phyloP scores from a whole-genome alignment of 768 basidiomycete species.

The Panaeolus cyanescens region DNA sequence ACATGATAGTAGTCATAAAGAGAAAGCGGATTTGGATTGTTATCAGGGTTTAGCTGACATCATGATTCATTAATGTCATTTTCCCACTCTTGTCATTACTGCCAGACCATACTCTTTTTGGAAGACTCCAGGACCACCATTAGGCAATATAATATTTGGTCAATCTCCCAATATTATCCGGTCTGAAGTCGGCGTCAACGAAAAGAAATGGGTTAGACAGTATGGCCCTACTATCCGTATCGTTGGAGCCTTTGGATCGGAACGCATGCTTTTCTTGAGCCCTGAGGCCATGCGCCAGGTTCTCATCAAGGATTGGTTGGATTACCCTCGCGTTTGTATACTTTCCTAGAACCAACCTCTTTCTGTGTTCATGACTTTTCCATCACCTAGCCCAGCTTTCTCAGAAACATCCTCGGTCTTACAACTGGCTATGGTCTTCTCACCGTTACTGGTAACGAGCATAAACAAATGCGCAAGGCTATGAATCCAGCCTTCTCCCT shows the following conservation, averaged over 20 bases:
- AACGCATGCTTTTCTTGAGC: constrained; percentile 39
- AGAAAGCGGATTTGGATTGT: not conserved
- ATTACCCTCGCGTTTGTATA: constrained; percentile 38
- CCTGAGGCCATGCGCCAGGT: constrained; percentile 43
- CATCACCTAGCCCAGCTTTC: constrained; percentile 37
- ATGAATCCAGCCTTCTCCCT: constrained; percentile 58
- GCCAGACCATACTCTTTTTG: constrained; percentile 4
- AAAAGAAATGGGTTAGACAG: constrained; percentile 42
- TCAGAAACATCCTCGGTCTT: constrained; percentile 42
- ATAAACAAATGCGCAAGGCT: constrained; percentile 49
- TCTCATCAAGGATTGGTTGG: constrained; percentile 37
- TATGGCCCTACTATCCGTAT: constrained; percentile 41
- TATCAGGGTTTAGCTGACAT: not conserved
- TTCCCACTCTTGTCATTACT: not conserved
- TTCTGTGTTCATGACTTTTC: not conserved
- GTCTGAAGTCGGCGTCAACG: constrained; percentile 40
- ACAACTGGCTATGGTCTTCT: constrained; percentile 48
- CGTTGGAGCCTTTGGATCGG: constrained; percentile 43
- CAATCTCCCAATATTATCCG: constrained; percentile 39
- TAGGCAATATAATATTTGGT: constrained; percentile 33
- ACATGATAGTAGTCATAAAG: not conserved
- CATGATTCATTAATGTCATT: not conserved
- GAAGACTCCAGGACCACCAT: constrained; percentile 26
- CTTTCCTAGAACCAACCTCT: not conserved
- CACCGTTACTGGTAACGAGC: constrained; percentile 49